These are phyloP conservation scores for Aspergillus jensenii DNA, from an alignment of 2,329 filamentous ascomycete genomes.

Conservation along the genomic window DNA sequence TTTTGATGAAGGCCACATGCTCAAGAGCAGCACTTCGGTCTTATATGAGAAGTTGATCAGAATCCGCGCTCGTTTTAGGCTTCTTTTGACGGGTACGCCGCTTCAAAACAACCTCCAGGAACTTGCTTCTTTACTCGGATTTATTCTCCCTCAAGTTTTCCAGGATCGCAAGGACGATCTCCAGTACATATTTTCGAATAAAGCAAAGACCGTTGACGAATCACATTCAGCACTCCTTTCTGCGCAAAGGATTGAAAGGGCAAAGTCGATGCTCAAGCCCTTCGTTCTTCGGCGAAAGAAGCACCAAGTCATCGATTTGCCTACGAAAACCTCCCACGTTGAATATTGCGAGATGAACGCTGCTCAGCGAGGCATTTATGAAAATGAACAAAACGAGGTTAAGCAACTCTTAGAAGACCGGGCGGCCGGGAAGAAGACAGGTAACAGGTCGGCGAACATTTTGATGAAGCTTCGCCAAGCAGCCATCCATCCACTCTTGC, in stretches of 20 bases:
- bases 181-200: conserved; percentile 86
- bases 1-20: conserved; percentile 90
- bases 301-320: conserved; percentile 84
- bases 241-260: conserved; percentile 79
- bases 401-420: conserved; percentile 61
- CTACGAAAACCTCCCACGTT: conserved; percentile 73
- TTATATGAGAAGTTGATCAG: conserved; percentile 76
- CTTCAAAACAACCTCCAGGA: conserved; percentile 96
- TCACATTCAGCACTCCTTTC: conserved; percentile 79
- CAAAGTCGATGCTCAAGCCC: conserved; percentile 87
- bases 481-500: conserved; percentile 86
- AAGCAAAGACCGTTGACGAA: conserved; percentile 74
- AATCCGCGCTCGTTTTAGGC: conserved; percentile 77
- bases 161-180: conserved; percentile 73
- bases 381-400: conserved; percentile 64
- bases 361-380: conserved; percentile 72
- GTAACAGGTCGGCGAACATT: conserved; percentile 60
- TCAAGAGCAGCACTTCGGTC: conserved; percentile 84
- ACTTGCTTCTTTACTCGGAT: conserved; percentile 85
- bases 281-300: conserved; percentile 95
- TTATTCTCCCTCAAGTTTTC: conserved; percentile 88
- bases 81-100: conserved; percentile 87
- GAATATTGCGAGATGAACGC: conserved; percentile 78
- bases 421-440: conserved; percentile 55
- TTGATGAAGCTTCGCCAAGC: conserved; percentile 92